Percentiles rank a stretch among this genome's conserved stretches.
Conservation (phyloP, 2,329 filamentous ascomycete species). For the Xylariales sp. region DNA sequence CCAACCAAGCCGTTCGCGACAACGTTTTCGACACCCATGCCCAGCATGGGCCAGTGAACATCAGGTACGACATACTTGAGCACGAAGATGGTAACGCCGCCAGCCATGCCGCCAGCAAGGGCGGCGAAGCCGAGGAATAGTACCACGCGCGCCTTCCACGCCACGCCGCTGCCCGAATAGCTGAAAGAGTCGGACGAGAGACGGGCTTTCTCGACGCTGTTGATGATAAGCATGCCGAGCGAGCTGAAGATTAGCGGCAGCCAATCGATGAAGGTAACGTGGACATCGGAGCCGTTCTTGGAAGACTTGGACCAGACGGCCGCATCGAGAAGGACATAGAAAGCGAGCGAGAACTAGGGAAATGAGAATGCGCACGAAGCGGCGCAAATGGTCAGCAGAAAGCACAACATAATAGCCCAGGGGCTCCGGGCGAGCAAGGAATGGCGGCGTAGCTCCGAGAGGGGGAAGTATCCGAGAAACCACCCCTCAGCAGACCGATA, state of each 20-base stretch:
- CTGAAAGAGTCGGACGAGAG: constrained; percentile 60
- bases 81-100: constrained; percentile 64
- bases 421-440: neutral
- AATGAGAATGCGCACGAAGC: too few relatives aligned
- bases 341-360: constrained; percentile 66
- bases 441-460: too few relatives aligned
- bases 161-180: constrained; percentile 59
- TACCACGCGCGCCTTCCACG: constrained; percentile 65
- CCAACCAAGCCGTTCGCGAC: constrained; percentile 61
- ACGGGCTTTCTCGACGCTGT: constrained; percentile 63
- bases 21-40: constrained; percentile 64
- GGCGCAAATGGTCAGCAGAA: too few relatives aligned
- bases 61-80: constrained; percentile 58
- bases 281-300: constrained; percentile 55
- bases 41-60: constrained; percentile 55
- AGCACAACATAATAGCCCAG: too few relatives aligned
- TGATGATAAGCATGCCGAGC: constrained; percentile 68
- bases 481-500: too few relatives aligned
- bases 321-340: constrained; percentile 64
- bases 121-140: constrained; percentile 63
- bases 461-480: too few relatives aligned
- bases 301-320: constrained; percentile 62
- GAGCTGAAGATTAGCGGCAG: constrained; percentile 63
- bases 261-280: constrained; percentile 67
- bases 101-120: constrained; percentile 64